A percentile compares a stretch with the other conserved stretches of the same genome.
phyloP scores from a whole-genome alignment of 768 basidiomycete species.

The Pilatotrama ljubarskyi region DNA sequence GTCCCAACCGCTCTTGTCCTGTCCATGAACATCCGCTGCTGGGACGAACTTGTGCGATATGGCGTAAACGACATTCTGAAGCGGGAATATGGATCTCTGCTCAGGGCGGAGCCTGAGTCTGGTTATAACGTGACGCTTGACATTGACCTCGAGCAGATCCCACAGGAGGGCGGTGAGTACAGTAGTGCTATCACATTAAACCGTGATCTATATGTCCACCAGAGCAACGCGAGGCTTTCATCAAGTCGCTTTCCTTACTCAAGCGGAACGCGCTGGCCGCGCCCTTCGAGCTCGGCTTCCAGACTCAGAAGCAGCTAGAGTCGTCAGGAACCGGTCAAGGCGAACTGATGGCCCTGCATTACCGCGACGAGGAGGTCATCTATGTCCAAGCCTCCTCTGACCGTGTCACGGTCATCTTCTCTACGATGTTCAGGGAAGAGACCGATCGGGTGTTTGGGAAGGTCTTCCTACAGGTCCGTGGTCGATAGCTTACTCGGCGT shows the following conservation, averaged over 20 bases:
- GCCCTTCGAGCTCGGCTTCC: constrained; percentile 89
- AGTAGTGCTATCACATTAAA: neutral
- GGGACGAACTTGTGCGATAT: constrained; percentile 88
- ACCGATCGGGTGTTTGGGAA: constrained; percentile 97
- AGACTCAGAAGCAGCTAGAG: constrained; percentile 81
- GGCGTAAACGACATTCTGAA: constrained; percentile 79
- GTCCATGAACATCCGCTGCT: constrained; percentile 97
- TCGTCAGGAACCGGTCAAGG: constrained; percentile 64
- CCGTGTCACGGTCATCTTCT: constrained; percentile 97
- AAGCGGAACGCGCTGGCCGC: constrained; percentile 95
- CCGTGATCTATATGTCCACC: constrained; percentile 20
- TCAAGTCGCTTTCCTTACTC: constrained; percentile 79
- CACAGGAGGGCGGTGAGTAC: constrained; percentile 71
- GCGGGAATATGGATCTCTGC: constrained; percentile 78
- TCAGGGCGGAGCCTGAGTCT: constrained; percentile 69
- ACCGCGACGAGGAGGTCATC: constrained; percentile 96
- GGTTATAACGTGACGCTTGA: constrained; percentile 88
- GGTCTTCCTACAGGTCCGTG: constrained; percentile 89
- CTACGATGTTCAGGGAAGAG: constrained; percentile 95
- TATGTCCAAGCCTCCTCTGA: constrained; percentile 92
- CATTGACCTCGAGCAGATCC: constrained; percentile 86
- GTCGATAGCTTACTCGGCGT: neutral
- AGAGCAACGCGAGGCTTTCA: constrained; percentile 81
- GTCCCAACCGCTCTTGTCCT: constrained; percentile 64
- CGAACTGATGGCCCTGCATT: constrained; percentile 90